Percentiles rank a stretch among this genome's conserved stretches.
phyloP scores from a whole-genome alignment of 2,329 filamentous ascomycete genomes.

The Fusarium sp. region DNA sequence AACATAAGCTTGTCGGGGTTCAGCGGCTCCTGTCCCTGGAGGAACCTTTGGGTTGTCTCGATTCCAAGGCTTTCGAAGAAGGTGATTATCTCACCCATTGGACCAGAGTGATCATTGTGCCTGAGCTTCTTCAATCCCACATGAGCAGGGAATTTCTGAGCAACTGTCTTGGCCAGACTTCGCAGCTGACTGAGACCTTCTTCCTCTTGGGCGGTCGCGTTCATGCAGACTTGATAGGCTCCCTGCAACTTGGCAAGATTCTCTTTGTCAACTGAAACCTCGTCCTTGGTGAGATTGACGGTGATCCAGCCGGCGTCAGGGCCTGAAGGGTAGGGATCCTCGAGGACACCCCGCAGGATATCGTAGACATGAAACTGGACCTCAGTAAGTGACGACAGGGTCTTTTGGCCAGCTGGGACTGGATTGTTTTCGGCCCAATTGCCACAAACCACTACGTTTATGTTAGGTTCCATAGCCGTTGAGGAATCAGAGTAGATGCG shows the following conservation, averaged over 20 bases:
- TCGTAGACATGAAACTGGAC: not conserved
- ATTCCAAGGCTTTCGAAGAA: slow-evolving; percentile 23
- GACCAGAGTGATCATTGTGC: not conserved
- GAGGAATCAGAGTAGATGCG: not conserved
- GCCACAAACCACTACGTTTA: not conserved
- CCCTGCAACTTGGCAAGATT: slow-evolving; percentile 77
- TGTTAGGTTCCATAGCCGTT: not conserved
- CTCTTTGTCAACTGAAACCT: slow-evolving; percentile 63
- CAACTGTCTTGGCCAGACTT: slow-evolving; percentile 60
- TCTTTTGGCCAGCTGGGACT: not conserved
- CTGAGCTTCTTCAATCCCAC: not conserved
- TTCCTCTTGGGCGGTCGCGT: slow-evolving; percentile 68
- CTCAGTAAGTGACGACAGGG: not conserved
- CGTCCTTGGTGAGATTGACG: slow-evolving; percentile 44
- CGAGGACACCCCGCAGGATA: slow-evolving; percentile 7
- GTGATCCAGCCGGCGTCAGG: slow-evolving; percentile 30
- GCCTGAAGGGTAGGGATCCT: slow-evolving; percentile 72
- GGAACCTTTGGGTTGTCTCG: slow-evolving; percentile 14
- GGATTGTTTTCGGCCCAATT: slow-evolving; percentile 2
- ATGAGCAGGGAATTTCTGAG: not conserved
- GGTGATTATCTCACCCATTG: slow-evolving; percentile 4
- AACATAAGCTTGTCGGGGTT: slow-evolving; percentile 12
- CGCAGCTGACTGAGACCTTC: slow-evolving; percentile 69
- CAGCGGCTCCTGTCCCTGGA: not conserved
- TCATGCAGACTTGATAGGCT: slow-evolving; percentile 75